These are phyloP conservation scores for Trebouxia sp. DNA, from an alignment of 139 green algal genomes.

Conservation along the genomic window DNA sequence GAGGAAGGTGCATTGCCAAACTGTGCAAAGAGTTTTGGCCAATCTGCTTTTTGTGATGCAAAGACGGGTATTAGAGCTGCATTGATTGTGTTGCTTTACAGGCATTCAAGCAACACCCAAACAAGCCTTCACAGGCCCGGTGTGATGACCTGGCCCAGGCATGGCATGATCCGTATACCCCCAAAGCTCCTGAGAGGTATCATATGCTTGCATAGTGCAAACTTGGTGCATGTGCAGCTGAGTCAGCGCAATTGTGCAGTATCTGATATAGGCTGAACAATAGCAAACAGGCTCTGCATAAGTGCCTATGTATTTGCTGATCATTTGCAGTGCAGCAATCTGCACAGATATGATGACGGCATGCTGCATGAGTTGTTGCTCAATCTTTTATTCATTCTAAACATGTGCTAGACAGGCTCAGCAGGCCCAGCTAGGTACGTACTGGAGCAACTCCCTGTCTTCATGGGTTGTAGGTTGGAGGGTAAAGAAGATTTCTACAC, in stretches of 20 bases:
- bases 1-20: too few species aligned
- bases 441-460: too few species aligned
- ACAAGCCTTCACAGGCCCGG: slow-evolving; percentile 4
- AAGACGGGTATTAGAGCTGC: too few species aligned
- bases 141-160: slow-evolving; percentile 50
- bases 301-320: neutral
- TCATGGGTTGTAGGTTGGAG: too few species aligned
- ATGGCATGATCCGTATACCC: slow-evolving; percentile 44
- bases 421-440: too few species aligned
- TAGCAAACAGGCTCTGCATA: neutral
- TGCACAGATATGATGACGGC: neutral
- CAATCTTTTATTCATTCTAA: neutral
- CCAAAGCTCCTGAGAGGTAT: slow-evolving; percentile 15
- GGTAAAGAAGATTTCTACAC: neutral
- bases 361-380: neutral
- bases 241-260: neutral
- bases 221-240: neutral
- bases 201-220: neutral
- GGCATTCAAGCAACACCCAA: neutral
- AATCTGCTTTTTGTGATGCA: too few species aligned
- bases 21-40: too few species aligned
- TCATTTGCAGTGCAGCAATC: neutral
- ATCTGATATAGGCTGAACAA: neutral
- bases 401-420: too few species aligned
- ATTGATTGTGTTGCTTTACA: too few species aligned